Evolutionary conservation across 768 basidiomycete species (phyloP), one percentile per base, ranked within the genome.

Genomic region (Agrocybe praecox): DNA sequence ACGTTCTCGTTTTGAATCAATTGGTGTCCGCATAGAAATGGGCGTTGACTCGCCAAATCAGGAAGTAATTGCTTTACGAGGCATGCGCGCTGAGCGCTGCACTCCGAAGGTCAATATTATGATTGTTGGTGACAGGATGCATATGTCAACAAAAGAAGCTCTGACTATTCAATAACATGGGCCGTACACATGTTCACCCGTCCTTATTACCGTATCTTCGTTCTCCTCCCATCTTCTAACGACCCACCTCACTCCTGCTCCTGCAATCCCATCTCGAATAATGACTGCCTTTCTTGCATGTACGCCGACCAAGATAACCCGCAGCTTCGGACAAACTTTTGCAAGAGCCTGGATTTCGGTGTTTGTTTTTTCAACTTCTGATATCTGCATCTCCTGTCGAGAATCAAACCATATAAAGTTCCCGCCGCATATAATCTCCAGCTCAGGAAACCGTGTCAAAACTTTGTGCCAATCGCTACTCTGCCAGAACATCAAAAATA

Each of bases 181-280:
- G 3, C 36, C 36, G 14, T 40, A 40, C 12, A 40, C 36, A 40
- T 3, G 14, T n/a, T 40, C 36, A 14, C 36, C 5, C 6, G 36
- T 3, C 17, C 24, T 53, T 17, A 43, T 21, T 11, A 8, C 42
- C 36, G 22, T 11, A 15, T 22, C 42, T 19, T 53, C 52, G 40
- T 18, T 53, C n/a, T 44, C 52, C 8, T 43, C 29, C 36, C 42
- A 53, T 19, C 23, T 22, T n/a, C 52, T 40, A 22, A 44, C 52
- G 22, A 53, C 52, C 52, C 52, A 53, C 23, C 52, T 43, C 19
- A 53, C 52, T 9, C 52, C 2, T 21, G 18, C 48, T n/a, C 17
- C 49, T 34, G 10, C 12, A 18, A 22, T 15, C 15, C 19, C n/a
- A 7, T 53, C 42, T 32, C 36, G 6, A 15, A 42, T 42, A 34